phyloP scores from a whole-genome alignment of 2,329 filamentous ascomycete genomes.

The Myrmaecium sp. region DNA sequence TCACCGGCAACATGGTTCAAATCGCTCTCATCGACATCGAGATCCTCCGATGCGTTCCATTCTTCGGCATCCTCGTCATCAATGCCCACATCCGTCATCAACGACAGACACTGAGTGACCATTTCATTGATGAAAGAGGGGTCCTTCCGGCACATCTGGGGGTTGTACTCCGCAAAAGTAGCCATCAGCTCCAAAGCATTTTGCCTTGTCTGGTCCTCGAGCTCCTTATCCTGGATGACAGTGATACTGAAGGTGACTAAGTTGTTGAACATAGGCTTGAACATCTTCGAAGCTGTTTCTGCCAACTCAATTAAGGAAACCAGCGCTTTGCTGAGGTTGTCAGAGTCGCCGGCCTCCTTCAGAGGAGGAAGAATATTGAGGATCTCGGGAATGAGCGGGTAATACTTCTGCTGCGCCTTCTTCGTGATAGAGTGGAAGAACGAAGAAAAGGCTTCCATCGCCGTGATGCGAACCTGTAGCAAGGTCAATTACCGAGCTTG shows the following conservation, averaged over 20 bases:
- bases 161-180: slow-evolving; percentile 89
- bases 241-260: slow-evolving; percentile 85
- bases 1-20: slow-evolving; percentile 95
- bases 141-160: slow-evolving; percentile 90
- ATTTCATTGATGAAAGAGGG: slow-evolving; percentile 83
- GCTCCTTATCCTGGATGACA: slow-evolving; percentile 89
- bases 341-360: slow-evolving; percentile 79
- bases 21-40: slow-evolving; percentile 91
- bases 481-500: slow-evolving; percentile 1
- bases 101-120: slow-evolving; percentile 92
- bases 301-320: slow-evolving; percentile 86
- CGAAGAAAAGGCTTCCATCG: slow-evolving; percentile 90
- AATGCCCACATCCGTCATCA: slow-evolving; percentile 92
- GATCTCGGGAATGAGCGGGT: slow-evolving; percentile 69
- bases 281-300: slow-evolving; percentile 93
- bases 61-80: slow-evolving; percentile 91
- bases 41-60: slow-evolving; percentile 85
- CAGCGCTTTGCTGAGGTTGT: slow-evolving; percentile 78
- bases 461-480: slow-evolving; percentile 74
- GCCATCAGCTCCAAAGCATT: slow-evolving; percentile 95
- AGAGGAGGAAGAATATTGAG: slow-evolving; percentile 89
- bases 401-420: slow-evolving; percentile 81
- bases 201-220: slow-evolving; percentile 77
- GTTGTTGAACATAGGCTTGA: slow-evolving; percentile 83
- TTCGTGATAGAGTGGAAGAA: slow-evolving; percentile 88